Base-by-base conservation (phyloP, 129 eudicot genomes). In the Chrysanthemum seticuspe region DNA sequence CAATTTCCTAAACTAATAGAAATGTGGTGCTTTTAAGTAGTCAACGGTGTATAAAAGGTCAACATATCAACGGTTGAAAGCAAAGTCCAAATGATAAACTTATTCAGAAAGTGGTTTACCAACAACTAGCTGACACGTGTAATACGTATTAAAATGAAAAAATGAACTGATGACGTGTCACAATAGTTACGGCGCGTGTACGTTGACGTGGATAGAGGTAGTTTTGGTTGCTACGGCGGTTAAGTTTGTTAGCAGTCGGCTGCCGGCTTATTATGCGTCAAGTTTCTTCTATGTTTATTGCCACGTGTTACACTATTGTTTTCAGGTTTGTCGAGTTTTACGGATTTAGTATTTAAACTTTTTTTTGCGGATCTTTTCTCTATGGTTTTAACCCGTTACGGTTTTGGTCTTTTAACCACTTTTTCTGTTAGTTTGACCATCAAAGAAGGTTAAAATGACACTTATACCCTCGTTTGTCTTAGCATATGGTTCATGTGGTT, bases 241-340 rank as follows among this genome's bases (percentile, higher is more conserved):
- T 78, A 52, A 19, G 76, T 62, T 70, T 62, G 67, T 74, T 74
- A 64, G 64, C 47, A 60, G 72, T 78, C 81, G 81, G 72, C 76
- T 13, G 76, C 81, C 76, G 81, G 76, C 72, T 70, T 13, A 70
- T 62, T 77, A 62, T 52, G 65, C 76, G 65, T 70, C 76, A 70
- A 60, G 49, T 15, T 76, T 76, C 80, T 10, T 60, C 70, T 53
- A 76, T 36, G 57, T 63, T 70, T 10, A 52, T 36, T 70, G 76
- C 72, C 76, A 78, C 81, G 67, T 70, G 65, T 60, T 34, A 13
- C 6, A 29, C 54, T 4, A 31, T 31, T 3, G 6, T 31, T 31
- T 31, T 19, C 21, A 19, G 21, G 25, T 23, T 23, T 23, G 25
- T 23, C 25, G 25, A 1, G 25, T 23, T 23, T 23, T 23, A 23